phyloP scores from a whole-genome alignment of 192 early-diverging fungal genomes.

The Rhizophagus clarus region DNA sequence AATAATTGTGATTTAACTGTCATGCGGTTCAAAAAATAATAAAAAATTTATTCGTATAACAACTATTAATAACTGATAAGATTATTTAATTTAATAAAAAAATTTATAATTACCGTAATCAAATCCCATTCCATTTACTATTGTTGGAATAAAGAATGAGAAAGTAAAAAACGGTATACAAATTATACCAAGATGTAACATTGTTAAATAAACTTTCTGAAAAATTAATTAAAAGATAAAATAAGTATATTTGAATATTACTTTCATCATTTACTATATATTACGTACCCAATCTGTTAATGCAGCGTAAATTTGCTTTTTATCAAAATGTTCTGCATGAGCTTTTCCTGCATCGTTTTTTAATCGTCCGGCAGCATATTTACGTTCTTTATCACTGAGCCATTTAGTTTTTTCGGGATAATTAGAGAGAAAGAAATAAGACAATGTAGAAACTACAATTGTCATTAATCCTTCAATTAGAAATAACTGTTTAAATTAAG shows the following conservation, averaged over 20 bases:
- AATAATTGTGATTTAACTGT: conserved; percentile 31
- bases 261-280: too few relatives aligned
- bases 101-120: conserved; percentile 25
- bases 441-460: conserved; percentile 39
- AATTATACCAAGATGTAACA: too few relatives aligned
- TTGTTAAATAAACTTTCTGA: too few relatives aligned
- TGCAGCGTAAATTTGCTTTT: too few relatives aligned
- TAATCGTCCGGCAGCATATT: too few relatives aligned
- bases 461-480: conserved; percentile 62
- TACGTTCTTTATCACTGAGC: too few relatives aligned
- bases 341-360: too few relatives aligned
- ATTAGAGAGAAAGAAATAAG: conserved; percentile 51
- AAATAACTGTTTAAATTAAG: conserved; percentile 46
- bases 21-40: neutral
- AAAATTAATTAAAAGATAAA: too few relatives aligned
- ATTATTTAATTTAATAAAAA: neutral
- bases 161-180: too few relatives aligned
- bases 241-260: too few relatives aligned
- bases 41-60: neutral
- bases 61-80: neutral
- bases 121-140: conserved; percentile 72
- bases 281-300: conserved; percentile 45
- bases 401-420: conserved; percentile 51
- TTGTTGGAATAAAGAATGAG: conserved; percentile 70
- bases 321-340: too few relatives aligned